These are phyloP conservation scores for Chenopodium suecicum DNA, from an alignment of 148 eudicot genomes.

Conservation along the genomic window DNA sequence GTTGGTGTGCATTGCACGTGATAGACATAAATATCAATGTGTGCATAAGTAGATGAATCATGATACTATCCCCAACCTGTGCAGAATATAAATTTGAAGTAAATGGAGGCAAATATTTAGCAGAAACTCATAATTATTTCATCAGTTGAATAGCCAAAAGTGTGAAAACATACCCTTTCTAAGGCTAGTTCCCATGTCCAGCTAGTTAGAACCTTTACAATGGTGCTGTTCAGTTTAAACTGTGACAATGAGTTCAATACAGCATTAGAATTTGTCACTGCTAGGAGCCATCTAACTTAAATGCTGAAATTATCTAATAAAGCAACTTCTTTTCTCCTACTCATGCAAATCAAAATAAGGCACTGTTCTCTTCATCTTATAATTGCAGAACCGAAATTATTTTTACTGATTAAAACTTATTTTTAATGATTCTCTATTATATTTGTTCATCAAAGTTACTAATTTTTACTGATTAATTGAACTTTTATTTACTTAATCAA, in stretches of 20 bases:
- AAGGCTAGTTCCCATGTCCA: slow-evolving; percentile 58
- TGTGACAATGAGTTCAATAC: slow-evolving; percentile 31
- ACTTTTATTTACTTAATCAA: no score
- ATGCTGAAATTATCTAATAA: not conserved
- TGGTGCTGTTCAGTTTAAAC: slow-evolving; percentile 41
- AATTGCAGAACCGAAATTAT: no score
- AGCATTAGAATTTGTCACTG: slow-evolving; percentile 10
- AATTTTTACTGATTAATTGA: no score
- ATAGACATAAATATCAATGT: slow-evolving; percentile 68
- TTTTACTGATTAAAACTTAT: no score
- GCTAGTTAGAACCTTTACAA: slow-evolving; percentile 49
- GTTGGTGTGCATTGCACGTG: slow-evolving; percentile 48
- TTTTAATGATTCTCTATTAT: no score
- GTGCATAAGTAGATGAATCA: slow-evolving; percentile 63
- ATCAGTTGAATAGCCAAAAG: not conserved
- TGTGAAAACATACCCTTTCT: slow-evolving; percentile 47
- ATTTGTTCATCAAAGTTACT: no score
- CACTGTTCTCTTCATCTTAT: no score
- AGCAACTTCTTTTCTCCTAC: not conserved
- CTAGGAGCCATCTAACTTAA: slow-evolving; percentile 6
- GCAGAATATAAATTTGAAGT: slow-evolving; percentile 5
- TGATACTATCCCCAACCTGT: slow-evolving; percentile 82
- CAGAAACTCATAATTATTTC: not conserved
- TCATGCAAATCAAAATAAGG: no score
- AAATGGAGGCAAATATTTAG: not conserved